Base-by-base conservation (phyloP, 192 early-diverging fungal species). In the Podila verticillata region DNA sequence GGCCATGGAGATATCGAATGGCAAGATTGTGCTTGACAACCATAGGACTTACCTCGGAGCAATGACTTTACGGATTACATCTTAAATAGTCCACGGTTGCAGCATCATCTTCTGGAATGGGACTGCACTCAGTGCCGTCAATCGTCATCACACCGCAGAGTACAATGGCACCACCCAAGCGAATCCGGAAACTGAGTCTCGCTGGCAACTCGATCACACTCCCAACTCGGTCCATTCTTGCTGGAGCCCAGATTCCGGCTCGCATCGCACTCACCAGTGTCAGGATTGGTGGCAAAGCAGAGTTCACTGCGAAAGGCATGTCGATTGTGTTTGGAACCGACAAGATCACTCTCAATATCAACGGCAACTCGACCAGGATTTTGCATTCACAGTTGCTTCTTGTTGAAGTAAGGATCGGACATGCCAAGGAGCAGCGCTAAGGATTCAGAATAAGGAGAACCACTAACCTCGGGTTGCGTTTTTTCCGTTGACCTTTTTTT, bases 271-370 rank as follows among this genome's bases (percentile, higher is more conserved):
- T 79, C n/a, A 49, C 65, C 0, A 44, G 69, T 57, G 68, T 79
- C 49, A 68, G 69, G 26, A 58, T 79, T 0, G 70, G 57, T 19
- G 62, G 69, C 19, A 72, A 44, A 35, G 57, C 59, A 13, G 75
- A 79, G 54, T 71, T 67, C 57, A 57, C 65, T 1, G 51, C 65
- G 1, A 48, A 24, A 12, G 68, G 68, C 1, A 72, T 70, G 69
- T 65, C 65, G 2, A 49, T 79, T 1, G 63, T 71, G 24, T 79
- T 79, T 63, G 69, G 64, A 9, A 31, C n/a, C 0, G 75, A 79
- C 47, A 63, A 69, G n/a, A 30, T 79, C 8, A 49, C 69, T 24
- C 19, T 79, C 28, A 72, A 62, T 12, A 71, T 79, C 60, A 71
- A 54, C 17, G 29, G 60, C 8, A 71, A 79, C 15, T 59, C 59